These are phyloP conservation scores for Trichoderma guizhouense DNA, from an alignment of 2,329 filamentous ascomycete genomes.

Conservation along the genomic window DNA sequence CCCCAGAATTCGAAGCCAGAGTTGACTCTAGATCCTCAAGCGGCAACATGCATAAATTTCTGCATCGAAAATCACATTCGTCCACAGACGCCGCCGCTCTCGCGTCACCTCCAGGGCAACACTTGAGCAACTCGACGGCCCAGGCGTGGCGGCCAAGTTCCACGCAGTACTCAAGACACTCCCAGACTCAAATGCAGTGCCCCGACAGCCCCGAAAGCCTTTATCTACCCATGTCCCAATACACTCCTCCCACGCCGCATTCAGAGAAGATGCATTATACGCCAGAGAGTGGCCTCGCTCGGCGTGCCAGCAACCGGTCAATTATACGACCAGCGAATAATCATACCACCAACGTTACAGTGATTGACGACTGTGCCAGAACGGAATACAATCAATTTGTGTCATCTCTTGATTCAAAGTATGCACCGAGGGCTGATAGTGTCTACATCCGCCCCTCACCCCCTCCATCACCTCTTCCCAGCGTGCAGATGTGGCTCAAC, in stretches of 20 bases:
- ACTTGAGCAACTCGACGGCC: constrained; percentile 5
- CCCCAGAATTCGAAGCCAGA: constrained; percentile 21
- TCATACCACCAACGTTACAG: constrained; percentile 1
- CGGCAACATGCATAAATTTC: background rate
- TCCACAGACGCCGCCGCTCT: constrained; percentile 19
- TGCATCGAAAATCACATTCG: constrained; percentile 27
- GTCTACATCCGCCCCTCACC: constrained; percentile 33
- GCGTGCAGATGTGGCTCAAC: constrained; percentile 37
- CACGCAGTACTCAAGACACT: background rate
- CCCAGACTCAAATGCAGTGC: constrained; percentile 1
- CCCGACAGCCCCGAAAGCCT: constrained; percentile 11
- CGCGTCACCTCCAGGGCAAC: background rate
- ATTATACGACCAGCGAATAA: background rate
- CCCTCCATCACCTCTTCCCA: constrained; percentile 35
- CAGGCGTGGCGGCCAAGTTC: background rate
- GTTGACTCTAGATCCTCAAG: background rate
- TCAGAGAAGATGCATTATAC: background rate
- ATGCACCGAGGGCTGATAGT: constrained; percentile 18
- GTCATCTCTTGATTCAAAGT: constrained; percentile 4
- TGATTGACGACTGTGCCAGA: background rate
- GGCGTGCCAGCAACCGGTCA: background rate
- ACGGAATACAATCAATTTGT: constrained; percentile 9
- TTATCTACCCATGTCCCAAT: background rate
- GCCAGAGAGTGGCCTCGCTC: background rate
- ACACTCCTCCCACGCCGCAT: background rate